Base-by-base conservation (phyloP, 2,329 filamentous ascomycete genomes). In the Ophiostoma ulmi region DNA sequence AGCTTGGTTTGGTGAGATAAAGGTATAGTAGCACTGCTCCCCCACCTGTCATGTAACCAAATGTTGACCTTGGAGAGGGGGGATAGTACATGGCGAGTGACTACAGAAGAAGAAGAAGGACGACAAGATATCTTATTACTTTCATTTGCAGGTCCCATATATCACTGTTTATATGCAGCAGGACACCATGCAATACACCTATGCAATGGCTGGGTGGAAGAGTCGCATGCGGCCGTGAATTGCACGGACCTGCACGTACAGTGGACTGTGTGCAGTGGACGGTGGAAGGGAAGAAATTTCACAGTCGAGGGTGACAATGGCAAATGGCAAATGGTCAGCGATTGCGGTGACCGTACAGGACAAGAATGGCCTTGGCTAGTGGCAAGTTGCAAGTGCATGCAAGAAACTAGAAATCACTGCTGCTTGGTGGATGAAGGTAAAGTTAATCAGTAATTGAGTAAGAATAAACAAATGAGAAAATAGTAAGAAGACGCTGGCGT, bases 21-120 rank as follows among this genome's bases (percentile, higher is more conserved):
- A 39, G 36, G 20, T 20, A 26, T 31, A 65, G n/a, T 5, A 52
- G 63, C 77, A 77, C 76, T 78, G 77, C 77, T 78, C 75, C 76
- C 74, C 78, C 76, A 78, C 77, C 76, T 78, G 77, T 76, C 76
- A 79, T 78, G 76, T 75, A 78, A 76, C 78, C 75, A 76, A 75
- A 75, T 77, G 74, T 73, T 74, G 74, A 76, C 74, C 76, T 75
- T 77, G 77, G 74, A 75, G 52, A 75, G 76, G 77, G 75, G 75
- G 77, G 58, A 41, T 22, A n/a, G 5, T 58, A 14, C 39, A 66
- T 26, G 69, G 26, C 61, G 26, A 36, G 65, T 11, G 39, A 58
- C 10, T 10, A 4, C 6, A 7, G 10, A 61, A 35, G 41, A 41
- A 58, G 36, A 52, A 67, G 44, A 20, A 55, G 22, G 35, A 64